Conservation (phyloP, 345 rosid species). For the Carallia brachiata region DNA sequence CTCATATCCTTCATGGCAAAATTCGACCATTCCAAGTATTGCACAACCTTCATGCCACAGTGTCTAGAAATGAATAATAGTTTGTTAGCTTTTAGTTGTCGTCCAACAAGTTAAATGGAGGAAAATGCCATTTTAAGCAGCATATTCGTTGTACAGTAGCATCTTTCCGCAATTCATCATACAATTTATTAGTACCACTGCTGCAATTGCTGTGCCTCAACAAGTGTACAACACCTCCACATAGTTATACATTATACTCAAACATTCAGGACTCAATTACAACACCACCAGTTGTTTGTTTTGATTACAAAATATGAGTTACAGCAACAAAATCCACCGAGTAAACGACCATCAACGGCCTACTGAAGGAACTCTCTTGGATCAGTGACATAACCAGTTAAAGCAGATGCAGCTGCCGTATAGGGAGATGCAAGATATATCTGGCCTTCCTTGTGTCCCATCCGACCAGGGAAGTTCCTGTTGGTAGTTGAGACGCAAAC, state of each 20-base stretch:
- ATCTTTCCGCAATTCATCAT: too few species aligned
- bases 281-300: background rate
- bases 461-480: constrained; percentile 97
- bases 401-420: constrained; percentile 96
- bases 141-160: too few species aligned
- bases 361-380: constrained; percentile 95
- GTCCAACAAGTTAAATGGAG: too few species aligned
- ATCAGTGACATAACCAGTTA: constrained; percentile 92
- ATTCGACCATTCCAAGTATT: too few species aligned
- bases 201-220: too few species aligned
- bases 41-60: too few species aligned
- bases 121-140: too few species aligned
- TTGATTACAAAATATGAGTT: background rate
- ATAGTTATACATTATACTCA: background rate
- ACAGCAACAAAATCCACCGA: background rate
- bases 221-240: background rate
- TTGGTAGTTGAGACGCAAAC: constrained; percentile 83
- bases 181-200: too few species aligned
- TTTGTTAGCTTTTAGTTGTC: too few species aligned
- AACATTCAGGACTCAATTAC: background rate
- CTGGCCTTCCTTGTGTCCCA: constrained; percentile 99
- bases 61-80: too few species aligned
- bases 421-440: constrained; percentile 91
- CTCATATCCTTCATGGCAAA: too few species aligned
- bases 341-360: background rate